phyloP scores from a whole-genome alignment of 1,284 basidiomycete species.

The Coniferiporia sulphurascens region DNA sequence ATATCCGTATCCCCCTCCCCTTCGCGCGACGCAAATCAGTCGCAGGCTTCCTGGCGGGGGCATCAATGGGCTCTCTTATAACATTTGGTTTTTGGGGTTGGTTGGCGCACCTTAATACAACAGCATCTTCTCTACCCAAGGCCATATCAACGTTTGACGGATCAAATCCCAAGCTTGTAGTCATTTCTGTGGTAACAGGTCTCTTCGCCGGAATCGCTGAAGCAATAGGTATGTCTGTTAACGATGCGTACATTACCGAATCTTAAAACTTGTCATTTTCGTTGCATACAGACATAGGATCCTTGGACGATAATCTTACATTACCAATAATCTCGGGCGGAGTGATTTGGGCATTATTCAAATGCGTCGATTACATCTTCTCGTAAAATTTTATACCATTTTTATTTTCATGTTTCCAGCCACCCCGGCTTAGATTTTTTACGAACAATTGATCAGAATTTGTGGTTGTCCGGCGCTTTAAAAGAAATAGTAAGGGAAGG shows the following conservation, averaged over 20 bases:
- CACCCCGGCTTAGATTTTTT: too few relatives aligned
- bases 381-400: background rate
- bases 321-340: slow-evolving; percentile 88
- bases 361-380: slow-evolving; percentile 28
- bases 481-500: too few relatives aligned
- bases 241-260: background rate
- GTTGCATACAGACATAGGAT: slow-evolving; percentile 67
- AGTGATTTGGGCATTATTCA: slow-evolving; percentile 71
- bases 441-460: too few relatives aligned
- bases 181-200: slow-evolving; percentile 62
- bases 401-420: background rate
- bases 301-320: slow-evolving; percentile 90
- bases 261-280: slow-evolving; percentile 1
- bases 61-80: slow-evolving; percentile 70
- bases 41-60: slow-evolving; percentile 86
- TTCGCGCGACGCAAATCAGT: slow-evolving; percentile 82
- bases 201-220: slow-evolving; percentile 80
- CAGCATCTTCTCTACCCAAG: slow-evolving; percentile 27
- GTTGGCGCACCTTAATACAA: slow-evolving; percentile 43
- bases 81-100: slow-evolving; percentile 78
- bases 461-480: too few relatives aligned
- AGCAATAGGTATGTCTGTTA: slow-evolving; percentile 62
- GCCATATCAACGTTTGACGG: slow-evolving; percentile 48
- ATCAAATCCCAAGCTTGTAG: slow-evolving; percentile 35
- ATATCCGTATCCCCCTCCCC: slow-evolving; percentile 47